phyloP scores from a whole-genome alignment of 1,284 basidiomycete species.

The Fomitopsis schrenkii region DNA sequence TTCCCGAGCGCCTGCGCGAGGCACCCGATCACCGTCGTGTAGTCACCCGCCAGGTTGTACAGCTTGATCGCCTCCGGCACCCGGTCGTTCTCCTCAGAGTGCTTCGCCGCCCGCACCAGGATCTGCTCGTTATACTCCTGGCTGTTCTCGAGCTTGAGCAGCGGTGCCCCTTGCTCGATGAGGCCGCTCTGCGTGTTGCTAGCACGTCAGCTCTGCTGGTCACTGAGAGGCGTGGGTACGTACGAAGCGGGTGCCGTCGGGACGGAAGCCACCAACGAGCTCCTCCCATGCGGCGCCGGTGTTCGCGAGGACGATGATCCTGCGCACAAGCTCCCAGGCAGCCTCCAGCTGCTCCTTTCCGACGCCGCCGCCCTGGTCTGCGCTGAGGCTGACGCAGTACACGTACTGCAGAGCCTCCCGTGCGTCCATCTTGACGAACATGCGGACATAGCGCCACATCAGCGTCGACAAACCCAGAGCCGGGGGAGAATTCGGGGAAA shows the following conservation, averaged over 20 bases:
- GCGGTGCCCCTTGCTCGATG: conserved; percentile 78
- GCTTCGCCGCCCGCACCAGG: conserved; percentile 75
- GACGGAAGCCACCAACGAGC: conserved; percentile 86
- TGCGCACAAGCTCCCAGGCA: conserved; percentile 84
- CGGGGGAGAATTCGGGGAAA: conserved; percentile 59
- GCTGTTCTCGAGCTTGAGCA: conserved; percentile 73
- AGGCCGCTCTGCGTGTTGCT: conserved; percentile 61
- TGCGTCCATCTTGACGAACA: conserved; percentile 89
- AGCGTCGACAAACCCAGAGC: conserved; percentile 83
- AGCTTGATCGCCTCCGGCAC: conserved; percentile 91
- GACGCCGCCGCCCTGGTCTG: conserved; percentile 67
- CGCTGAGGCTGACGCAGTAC: conserved; percentile 81
- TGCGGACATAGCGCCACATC: conserved; percentile 90
- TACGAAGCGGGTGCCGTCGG: conserved; percentile 87
- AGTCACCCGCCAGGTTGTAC: conserved; percentile 93
- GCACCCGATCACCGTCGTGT: conserved; percentile 83
- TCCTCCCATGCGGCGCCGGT: conserved; percentile 84
- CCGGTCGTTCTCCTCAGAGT: conserved; percentile 74
- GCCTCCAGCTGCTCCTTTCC: conserved; percentile 83
- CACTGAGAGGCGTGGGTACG: conserved; percentile 27
- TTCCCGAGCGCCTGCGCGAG: conserved; percentile 90
- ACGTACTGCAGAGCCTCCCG: conserved; percentile 95
- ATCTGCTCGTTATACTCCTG: conserved; percentile 82
- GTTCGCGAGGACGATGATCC: conserved; percentile 86
- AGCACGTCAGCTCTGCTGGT: background rate